These are phyloP conservation scores for Volvox africanus DNA, from an alignment of 139 green algal species.

Conservation along the genomic window DNA sequence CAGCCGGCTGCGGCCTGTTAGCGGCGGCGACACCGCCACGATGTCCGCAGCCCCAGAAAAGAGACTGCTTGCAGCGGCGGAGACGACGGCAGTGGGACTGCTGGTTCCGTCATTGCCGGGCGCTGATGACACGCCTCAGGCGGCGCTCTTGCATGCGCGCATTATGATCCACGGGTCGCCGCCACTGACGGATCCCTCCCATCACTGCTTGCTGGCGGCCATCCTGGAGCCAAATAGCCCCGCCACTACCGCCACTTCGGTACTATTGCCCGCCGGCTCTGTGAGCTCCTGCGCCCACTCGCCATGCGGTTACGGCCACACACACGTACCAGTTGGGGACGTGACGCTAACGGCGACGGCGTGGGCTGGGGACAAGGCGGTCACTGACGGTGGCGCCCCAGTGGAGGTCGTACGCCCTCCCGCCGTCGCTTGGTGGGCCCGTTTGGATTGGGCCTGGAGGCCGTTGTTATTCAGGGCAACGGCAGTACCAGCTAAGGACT, in stretches of 20 bases:
- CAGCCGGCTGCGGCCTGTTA: not conserved
- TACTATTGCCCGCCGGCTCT: too few relatives aligned
- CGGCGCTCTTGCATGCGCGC: not conserved
- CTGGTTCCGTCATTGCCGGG: not conserved
- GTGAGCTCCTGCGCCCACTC: too few relatives aligned
- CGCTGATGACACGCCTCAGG: not conserved
- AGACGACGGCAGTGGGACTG: not conserved
- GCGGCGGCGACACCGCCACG: not conserved
- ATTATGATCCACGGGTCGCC: conserved; percentile 10
- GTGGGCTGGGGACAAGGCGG: too few relatives aligned
- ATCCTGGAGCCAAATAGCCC: conserved; percentile 2
- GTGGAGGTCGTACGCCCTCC: too few relatives aligned
- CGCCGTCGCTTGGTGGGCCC: too few relatives aligned
- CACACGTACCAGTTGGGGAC: too few relatives aligned
- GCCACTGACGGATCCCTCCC: not conserved
- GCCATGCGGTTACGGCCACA: too few relatives aligned
- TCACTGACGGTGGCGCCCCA: too few relatives aligned
- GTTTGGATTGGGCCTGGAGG: too few relatives aligned
- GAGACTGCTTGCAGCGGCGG: not conserved
- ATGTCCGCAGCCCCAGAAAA: not conserved
- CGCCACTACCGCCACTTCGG: not conserved
- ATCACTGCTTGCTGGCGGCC: not conserved
- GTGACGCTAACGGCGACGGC: too few relatives aligned
- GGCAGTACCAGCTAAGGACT: not conserved
- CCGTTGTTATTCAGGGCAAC: not conserved